Evolutionary conservation across 1,284 basidiomycete species (phyloP).

Genomic region (Golubevia pallescens): DNA sequence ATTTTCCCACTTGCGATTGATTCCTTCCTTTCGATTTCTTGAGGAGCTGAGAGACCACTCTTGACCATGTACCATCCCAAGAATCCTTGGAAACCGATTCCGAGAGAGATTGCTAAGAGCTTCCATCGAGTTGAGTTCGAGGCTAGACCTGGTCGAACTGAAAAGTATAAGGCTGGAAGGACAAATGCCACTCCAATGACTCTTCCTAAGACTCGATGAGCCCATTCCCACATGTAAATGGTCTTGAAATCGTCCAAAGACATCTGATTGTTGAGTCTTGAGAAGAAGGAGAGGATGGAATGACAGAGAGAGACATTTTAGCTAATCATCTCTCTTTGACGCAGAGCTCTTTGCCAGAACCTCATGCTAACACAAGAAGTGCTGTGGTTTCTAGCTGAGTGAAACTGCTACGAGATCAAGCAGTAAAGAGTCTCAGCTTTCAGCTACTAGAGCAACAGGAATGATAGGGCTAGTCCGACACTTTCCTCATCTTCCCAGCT

Average conservation of each 20-base stretch:
- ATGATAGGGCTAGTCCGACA: too few relatives aligned
- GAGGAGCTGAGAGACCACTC: slow-evolving; percentile 36
- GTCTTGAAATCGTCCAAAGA: slow-evolving; percentile 56
- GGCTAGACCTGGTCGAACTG: slow-evolving; percentile 17
- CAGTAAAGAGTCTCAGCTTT: too few relatives aligned
- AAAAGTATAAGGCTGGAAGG: slow-evolving; percentile 48
- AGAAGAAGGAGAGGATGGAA: background rate
- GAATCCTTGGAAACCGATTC: slow-evolving; percentile 61
- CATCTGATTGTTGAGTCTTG: slow-evolving; percentile 52
- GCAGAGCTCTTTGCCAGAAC: too few relatives aligned
- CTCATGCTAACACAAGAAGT: too few relatives aligned
- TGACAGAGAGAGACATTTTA: background rate
- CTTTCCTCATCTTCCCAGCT: too few relatives aligned
- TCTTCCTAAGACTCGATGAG: slow-evolving; percentile 55
- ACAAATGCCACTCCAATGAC: slow-evolving; percentile 58
- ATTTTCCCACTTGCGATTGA: background rate
- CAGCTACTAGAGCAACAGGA: too few relatives aligned
- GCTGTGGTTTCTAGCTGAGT: background rate
- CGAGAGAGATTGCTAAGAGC: slow-evolving; percentile 42
- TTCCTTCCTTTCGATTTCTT: background rate
- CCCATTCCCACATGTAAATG: slow-evolving; percentile 64
- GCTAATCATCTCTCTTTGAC: too few relatives aligned
- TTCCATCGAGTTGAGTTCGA: slow-evolving; percentile 34
- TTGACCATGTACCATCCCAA: slow-evolving; percentile 64
- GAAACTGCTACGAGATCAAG: background rate